Base-by-base conservation (phyloP, 2,329 filamentous ascomycete species). In the Apiospora kogelbergensis region DNA sequence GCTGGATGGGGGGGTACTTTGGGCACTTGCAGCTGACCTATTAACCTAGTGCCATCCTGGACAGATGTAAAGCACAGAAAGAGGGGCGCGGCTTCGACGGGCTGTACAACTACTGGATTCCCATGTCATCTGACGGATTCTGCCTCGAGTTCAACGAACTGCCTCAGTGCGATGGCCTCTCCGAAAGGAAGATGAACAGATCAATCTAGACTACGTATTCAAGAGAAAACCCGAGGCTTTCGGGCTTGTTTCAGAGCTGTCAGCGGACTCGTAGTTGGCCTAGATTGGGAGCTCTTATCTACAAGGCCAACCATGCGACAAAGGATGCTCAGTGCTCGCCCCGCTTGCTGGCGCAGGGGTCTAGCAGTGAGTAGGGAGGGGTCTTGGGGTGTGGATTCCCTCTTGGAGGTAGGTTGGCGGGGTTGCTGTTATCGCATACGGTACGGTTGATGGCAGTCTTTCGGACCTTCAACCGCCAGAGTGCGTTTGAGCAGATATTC, bases 221-320 rank as follows among this genome's bases (percentile, higher is more conserved):
- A 33, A 17, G n/a, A 60, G 30, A 60, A 60, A n/a, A 37, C 15
- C 53, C 20, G 53, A 60, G 53, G 53, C 53, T 37, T 37, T 60
- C 6, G 20, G 53, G 53, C 53, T 60, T 37, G 53, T 60, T 60
- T 60, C 53, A 60, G 30, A 15, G 57, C 26, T 48, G 48, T 46
- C 37, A 63, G 41, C 66, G 24, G 45, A 13, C 48, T 67, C 37
- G n/a, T 24, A 37, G 17, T 63, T 40, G 37, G 48, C 40, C 64
- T 40, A 33, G 46, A 11, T 24, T 57, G 48, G 60, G 53, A 68
- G 63, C 68, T 68, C 67, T 68, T 69, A 68, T 71, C 68, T 70
- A 63, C 44, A 63, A 67, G 65, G 67, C 20, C n/a, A 20, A 42
- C 48, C 48, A 65, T 63, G 60, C 68, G 69, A 73, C 68, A 67